Percentiles rank a stretch among this genome's conserved stretches.
Conservation (phyloP, 1,284 basidiomycete genomes). For the Tilletia setariae region DNA sequence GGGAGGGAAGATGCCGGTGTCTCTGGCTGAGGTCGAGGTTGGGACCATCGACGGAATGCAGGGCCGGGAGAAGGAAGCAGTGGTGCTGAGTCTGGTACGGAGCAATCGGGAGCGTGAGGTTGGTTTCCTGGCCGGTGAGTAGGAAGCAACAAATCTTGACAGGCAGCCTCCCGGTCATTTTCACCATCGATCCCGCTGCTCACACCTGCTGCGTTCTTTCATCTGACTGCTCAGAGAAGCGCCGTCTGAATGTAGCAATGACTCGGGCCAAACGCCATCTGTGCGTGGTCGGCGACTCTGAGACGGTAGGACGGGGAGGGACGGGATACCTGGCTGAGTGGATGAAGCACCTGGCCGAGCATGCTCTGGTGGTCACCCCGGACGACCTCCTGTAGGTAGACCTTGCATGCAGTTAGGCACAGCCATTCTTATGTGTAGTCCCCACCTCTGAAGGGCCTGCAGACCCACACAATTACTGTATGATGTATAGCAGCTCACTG, state of each 20-base stretch:
- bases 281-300: conserved; percentile 45
- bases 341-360: conserved; percentile 24
- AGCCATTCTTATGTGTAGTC: too few species aligned
- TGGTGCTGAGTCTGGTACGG: conserved; percentile 44
- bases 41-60: conserved; percentile 52
- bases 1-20: background rate
- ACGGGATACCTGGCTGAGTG: conserved; percentile 24
- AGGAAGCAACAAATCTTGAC: too few species aligned
- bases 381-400: background rate
- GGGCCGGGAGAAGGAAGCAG: conserved; percentile 49
- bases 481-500: too few species aligned
- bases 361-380: conserved; percentile 25
- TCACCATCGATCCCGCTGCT: background rate
- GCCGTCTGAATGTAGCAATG: conserved; percentile 51
- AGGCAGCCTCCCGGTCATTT: too few species aligned
- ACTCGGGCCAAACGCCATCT: conserved; percentile 49
- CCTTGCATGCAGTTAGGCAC: background rate
- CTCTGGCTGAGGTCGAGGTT: conserved; percentile 22
- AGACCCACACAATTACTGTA: too few species aligned
- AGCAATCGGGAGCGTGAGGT: conserved; percentile 42
- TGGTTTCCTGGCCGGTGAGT: conserved; percentile 35
- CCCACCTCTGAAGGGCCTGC: too few species aligned
- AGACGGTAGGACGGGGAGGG: conserved; percentile 30
- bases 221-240: conserved; percentile 27
- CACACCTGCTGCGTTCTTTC: background rate